Conservation (phyloP, 2,329 filamentous ascomycete species). For the Sporothrix pseudoabietina region DNA sequence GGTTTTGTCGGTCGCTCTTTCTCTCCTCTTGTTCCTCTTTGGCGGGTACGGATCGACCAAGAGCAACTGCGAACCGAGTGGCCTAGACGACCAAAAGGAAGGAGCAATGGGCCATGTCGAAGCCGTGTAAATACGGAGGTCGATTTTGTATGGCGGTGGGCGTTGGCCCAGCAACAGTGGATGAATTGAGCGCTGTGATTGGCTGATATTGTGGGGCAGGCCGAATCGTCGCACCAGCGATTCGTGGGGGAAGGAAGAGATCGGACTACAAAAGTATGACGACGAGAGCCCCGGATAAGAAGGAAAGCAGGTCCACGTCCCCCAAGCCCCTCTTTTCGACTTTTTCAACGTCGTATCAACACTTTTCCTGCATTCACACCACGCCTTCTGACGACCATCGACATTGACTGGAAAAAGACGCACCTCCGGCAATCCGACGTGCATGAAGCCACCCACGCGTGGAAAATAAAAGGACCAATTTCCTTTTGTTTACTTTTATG, state of each 20-base stretch:
- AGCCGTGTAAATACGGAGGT: slow-evolving; percentile 27
- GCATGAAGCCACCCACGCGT: background rate
- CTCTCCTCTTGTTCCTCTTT: background rate
- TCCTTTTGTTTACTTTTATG: background rate
- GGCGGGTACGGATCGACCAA: slow-evolving; percentile 10
- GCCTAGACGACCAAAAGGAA: slow-evolving; percentile 22
- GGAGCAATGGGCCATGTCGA: background rate
- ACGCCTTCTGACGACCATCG: background rate
- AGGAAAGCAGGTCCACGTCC: background rate
- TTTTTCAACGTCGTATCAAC: background rate
- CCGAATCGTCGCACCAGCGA: slow-evolving; percentile 16
- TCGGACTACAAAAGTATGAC: background rate
- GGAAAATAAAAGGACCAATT: background rate
- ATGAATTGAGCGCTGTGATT: background rate
- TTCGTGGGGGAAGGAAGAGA: slow-evolving; percentile 14
- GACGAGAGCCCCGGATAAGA: background rate
- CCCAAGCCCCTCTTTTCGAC: slow-evolving; percentile 1
- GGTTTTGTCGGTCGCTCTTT: slow-evolving; percentile 13
- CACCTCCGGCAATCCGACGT: background rate
- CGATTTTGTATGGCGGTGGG: slow-evolving; percentile 12
- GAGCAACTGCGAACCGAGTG: background rate
- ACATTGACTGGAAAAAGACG: background rate
- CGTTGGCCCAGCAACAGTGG: slow-evolving; percentile 27
- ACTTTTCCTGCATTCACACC: background rate
- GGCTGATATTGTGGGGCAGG: background rate